phyloP scores from a whole-genome alignment of 306 rosid genomes.

The Quercus glauca region DNA sequence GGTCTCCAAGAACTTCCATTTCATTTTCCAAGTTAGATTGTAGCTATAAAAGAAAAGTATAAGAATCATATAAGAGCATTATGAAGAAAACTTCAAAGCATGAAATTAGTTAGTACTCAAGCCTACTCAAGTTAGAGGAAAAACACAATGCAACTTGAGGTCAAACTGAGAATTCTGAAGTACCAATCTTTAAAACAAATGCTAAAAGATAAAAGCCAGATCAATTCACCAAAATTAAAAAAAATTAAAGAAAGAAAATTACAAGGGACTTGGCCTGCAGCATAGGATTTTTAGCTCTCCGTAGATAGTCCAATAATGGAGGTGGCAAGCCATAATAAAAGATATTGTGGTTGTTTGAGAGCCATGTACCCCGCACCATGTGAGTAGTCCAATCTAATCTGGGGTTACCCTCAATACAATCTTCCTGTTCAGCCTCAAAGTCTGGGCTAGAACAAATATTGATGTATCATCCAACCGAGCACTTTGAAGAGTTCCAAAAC shows the following conservation, averaged over 20 bases:
- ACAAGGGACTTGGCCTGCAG: conserved; percentile 46
- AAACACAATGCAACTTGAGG: not conserved
- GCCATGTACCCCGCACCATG: conserved; percentile 90
- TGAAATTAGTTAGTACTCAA: not conserved
- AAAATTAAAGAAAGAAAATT: conserved; percentile 25
- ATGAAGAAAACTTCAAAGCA: conserved; percentile 2
- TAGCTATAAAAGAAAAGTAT: conserved; percentile 38
- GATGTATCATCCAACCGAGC: conserved; percentile 14
- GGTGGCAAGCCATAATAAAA: conserved; percentile 75
- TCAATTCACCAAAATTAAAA: conserved; percentile 1
- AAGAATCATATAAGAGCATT: not conserved
- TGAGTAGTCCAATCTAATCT: conserved; percentile 41
- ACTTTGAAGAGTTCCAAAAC: conserved; percentile 22
- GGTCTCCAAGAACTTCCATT: conserved; percentile 54
- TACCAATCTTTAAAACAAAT: not conserved
- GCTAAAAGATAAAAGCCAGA: not conserved
- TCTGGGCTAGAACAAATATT: conserved; percentile 42
- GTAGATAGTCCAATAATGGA: conserved; percentile 64
- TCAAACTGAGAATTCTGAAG: not conserved
- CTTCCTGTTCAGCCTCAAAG: conserved; percentile 34
- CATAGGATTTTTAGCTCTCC: conserved; percentile 45
- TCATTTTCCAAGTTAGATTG: conserved; percentile 71
- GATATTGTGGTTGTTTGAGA: conserved; percentile 47
- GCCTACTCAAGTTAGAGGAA: not conserved
- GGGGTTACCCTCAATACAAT: conserved; percentile 31